phyloP scores from a whole-genome alignment of 2,329 filamentous ascomycete genomes.

The Aspergillus sp. region DNA sequence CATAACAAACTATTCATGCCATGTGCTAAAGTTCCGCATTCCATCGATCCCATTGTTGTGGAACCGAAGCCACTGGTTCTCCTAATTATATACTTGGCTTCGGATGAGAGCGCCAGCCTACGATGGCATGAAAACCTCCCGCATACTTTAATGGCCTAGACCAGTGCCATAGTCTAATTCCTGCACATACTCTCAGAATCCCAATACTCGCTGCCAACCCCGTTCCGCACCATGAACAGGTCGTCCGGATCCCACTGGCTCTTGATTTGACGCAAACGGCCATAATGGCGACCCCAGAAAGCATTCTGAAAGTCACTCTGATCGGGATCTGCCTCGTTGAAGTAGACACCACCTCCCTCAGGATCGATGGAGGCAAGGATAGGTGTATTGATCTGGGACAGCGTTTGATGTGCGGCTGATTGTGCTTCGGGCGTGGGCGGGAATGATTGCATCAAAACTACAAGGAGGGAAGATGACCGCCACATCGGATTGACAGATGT shows the following conservation, averaged over 20 bases:
- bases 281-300: not conserved
- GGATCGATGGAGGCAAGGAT: not conserved
- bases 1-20: too few species aligned
- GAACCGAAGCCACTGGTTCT: not conserved
- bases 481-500: not conserved
- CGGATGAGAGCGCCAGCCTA: not conserved
- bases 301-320: not conserved
- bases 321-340: not conserved
- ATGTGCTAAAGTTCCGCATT: too few species aligned
- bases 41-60: too few species aligned
- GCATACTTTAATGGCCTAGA: not conserved
- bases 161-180: not conserved
- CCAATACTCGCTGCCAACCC: conserved; percentile 31
- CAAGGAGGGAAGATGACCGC: not conserved
- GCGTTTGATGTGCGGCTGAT: not conserved
- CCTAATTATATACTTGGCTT: not conserved
- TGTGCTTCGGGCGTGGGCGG: not conserved
- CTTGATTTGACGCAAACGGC: conserved; percentile 31
- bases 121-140: not conserved
- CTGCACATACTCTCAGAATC: conserved; percentile 27
- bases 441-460: not conserved
- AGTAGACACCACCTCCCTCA: not conserved
- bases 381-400: not conserved
- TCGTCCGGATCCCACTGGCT: conserved; percentile 33
- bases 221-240: conserved; percentile 29